These are phyloP conservation scores for Pseudogymnoascus sp. DNA, from an alignment of 2,329 filamentous ascomycete species.

Conservation along the genomic window DNA sequence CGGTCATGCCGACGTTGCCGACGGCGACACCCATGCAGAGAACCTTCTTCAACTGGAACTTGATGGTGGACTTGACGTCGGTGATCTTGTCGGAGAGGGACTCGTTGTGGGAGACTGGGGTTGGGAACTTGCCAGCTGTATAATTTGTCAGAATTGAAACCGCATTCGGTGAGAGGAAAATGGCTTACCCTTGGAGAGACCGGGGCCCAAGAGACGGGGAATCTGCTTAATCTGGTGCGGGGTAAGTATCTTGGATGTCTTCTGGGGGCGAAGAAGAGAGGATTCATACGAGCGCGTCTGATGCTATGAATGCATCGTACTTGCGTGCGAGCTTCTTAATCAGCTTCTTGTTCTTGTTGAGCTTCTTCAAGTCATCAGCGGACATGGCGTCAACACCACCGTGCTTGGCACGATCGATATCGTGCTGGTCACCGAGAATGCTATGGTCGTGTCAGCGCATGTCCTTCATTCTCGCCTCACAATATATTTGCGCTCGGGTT, in stretches of 20 bases:
- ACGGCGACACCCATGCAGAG: constrained; percentile 99
- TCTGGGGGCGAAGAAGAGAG: neutral
- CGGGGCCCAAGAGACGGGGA: constrained; percentile 96
- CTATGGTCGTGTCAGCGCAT: constrained; percentile 34
- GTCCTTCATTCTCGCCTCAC: constrained; percentile 10
- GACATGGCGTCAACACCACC: constrained; percentile 98
- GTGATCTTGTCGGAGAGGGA: constrained; percentile 92
- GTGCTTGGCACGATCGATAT: constrained; percentile 99
- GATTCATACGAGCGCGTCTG: constrained; percentile 68
- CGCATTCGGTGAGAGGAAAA: neutral
- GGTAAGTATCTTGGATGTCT: constrained; percentile 8
- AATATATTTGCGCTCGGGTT: constrained; percentile 9
- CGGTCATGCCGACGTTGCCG: constrained; percentile 94
- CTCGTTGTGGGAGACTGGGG: constrained; percentile 92
- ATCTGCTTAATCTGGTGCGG: constrained; percentile 89
- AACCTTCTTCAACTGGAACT: constrained; percentile 99
- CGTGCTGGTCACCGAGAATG: constrained; percentile 89
- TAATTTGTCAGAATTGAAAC: constrained; percentile 24
- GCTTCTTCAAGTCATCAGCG: constrained; percentile 98
- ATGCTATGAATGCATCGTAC: constrained; percentile 99
- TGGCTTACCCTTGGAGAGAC: constrained; percentile 83
- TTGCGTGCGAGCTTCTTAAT: constrained; percentile 99
- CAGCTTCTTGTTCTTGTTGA: constrained; percentile 99
- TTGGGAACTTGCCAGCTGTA: constrained; percentile 97
- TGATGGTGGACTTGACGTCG: constrained; percentile 99